A percentile compares a stretch with the other conserved stretches of the same genome.
Conservation (phyloP, 371 early-diverging fungal genomes). For the Mucor indicus region DNA sequence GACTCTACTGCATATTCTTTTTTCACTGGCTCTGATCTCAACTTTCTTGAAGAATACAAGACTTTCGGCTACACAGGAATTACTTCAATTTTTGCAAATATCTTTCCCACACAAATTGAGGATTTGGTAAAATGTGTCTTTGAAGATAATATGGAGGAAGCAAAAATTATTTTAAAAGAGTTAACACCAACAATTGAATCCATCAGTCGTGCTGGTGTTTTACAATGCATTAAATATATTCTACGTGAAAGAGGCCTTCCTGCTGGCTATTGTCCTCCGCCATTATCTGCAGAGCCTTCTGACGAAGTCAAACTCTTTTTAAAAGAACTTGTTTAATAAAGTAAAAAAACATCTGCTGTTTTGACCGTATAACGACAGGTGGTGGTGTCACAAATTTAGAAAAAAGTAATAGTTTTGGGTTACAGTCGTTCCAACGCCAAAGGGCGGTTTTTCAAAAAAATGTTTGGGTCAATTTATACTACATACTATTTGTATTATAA, state of each 20-base stretch:
- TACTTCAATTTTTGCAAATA: conserved; percentile 23
- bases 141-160: conserved; percentile 7
- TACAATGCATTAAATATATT: conserved; percentile 25
- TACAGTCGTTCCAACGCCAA: too few species aligned
- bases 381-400: too few species aligned
- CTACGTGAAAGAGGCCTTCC: conserved; percentile 22
- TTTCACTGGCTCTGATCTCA: conserved; percentile 17
- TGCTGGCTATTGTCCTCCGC: conserved; percentile 23
- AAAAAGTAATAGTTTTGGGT: too few species aligned
- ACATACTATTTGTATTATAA: too few species aligned
- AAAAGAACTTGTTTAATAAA: background rate
- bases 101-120: conserved; percentile 13
- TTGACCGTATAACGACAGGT: too few species aligned
- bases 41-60: conserved; percentile 7
- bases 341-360: too few species aligned
- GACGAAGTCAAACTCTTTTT: conserved; percentile 6
- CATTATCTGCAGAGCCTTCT: conserved; percentile 17
- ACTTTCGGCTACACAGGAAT: conserved; percentile 19
- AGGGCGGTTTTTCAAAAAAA: too few species aligned
- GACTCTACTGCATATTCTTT: conserved; percentile 2
- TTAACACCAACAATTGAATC: conserved; percentile 8
- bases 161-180: conserved; percentile 5
- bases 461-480: too few species aligned
- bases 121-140: too few species aligned
- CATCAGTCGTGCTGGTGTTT: conserved; percentile 11